A percentile compares a stretch with the other conserved stretches of the same genome.
These are phyloP conservation scores for Solanum okadae DNA, from an alignment of 257 asterid species.

Conservation along the genomic window DNA sequence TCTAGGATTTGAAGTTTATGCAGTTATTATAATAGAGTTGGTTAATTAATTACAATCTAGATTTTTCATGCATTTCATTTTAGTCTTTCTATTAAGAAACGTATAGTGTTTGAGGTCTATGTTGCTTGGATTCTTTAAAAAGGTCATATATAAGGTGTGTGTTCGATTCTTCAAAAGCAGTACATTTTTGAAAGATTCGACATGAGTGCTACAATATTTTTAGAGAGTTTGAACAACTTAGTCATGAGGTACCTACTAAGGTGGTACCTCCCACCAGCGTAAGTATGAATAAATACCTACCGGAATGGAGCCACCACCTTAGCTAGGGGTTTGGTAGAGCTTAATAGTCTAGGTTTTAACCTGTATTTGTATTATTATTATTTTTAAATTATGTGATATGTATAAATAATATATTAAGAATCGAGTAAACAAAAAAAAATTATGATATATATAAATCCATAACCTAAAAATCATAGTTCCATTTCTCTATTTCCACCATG, in stretches of 20 bases:
- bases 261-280: neutral
- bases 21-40: neutral
- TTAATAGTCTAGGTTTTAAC: neutral
- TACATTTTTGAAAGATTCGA: too few relatives aligned
- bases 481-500: neutral
- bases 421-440: neutral
- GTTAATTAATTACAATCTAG: neutral
- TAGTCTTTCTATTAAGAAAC: neutral
- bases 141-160: too few relatives aligned
- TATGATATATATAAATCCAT: neutral
- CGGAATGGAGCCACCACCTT: neutral
- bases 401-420: neutral
- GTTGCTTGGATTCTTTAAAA: too few relatives aligned
- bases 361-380: neutral
- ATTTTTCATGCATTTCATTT: neutral
- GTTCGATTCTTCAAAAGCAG: too few relatives aligned
- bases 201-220: too few relatives aligned
- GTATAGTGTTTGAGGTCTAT: too few relatives aligned
- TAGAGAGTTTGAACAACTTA: too few relatives aligned
- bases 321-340: neutral
- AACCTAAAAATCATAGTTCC: neutral
- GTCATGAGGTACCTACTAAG: neutral
- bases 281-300: neutral
- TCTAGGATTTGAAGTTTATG: neutral
- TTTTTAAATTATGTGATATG: neutral